phyloP scores from a whole-genome alignment of 2,329 filamentous ascomycete species.

The Trichoderma sp. region DNA sequence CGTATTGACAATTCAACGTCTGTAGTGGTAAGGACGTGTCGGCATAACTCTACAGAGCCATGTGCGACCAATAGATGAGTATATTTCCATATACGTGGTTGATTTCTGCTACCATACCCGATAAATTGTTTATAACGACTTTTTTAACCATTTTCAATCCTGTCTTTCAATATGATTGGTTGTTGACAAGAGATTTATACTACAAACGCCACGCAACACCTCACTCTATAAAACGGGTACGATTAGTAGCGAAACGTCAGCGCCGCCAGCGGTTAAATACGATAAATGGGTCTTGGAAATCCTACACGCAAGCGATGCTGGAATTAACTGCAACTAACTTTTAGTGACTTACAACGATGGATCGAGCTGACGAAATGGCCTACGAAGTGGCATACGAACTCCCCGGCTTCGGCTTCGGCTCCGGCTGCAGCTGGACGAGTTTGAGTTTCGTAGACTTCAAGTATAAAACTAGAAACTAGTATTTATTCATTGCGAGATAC shows the following conservation, averaged over 20 bases:
- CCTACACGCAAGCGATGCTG: background rate
- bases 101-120: background rate
- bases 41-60: background rate
- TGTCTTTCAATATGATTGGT: background rate
- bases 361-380: background rate
- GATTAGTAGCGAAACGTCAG: background rate
- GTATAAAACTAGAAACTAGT: background rate
- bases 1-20: background rate
- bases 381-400: background rate
- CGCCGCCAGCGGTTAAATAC: background rate
- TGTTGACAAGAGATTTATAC: background rate
- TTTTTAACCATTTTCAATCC: background rate
- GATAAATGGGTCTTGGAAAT: background rate
- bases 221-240: background rate
- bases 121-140: background rate
- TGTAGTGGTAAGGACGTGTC: background rate
- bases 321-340: background rate
- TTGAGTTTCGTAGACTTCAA: background rate
- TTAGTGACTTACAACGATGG: background rate
- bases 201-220: background rate
- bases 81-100: background rate
- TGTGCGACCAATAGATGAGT: background rate
- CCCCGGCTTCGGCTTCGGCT: background rate
- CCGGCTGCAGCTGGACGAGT: background rate
- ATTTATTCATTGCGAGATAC: background rate